A percentile compares a stretch with the other conserved stretches of the same genome.
Conservation (phyloP, 306 rosid genomes). For the Quercus bicolor region DNA sequence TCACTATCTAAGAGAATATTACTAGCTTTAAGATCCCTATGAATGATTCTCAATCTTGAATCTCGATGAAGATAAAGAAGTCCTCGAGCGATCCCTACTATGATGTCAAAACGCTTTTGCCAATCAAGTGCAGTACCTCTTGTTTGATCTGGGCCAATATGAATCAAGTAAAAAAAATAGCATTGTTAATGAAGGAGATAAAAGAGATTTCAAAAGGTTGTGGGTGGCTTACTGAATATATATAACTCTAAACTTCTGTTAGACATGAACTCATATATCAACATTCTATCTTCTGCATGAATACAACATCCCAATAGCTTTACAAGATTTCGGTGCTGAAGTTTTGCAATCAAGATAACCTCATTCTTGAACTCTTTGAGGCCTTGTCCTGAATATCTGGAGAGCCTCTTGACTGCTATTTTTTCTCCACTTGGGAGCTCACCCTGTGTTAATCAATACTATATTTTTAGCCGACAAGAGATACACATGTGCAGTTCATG, state of each 20-base stretch:
- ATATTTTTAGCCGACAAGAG: background rate
- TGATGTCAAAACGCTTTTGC: constrained; percentile 41
- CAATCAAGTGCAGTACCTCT: constrained; percentile 37
- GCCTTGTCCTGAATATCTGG: constrained; percentile 41
- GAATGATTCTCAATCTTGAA: constrained; percentile 45
- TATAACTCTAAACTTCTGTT: constrained; percentile 34
- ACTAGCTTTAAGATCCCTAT: constrained; percentile 44
- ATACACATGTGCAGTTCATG: background rate
- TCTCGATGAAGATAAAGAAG: constrained; percentile 57
- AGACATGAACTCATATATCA: constrained; percentile 38
- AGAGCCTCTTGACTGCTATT: constrained; percentile 43
- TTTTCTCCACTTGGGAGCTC: constrained; percentile 35
- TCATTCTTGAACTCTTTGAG: constrained; percentile 43
- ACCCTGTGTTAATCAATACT: constrained; percentile 30
- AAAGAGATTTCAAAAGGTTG: background rate
- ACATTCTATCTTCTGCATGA: constrained; percentile 36
- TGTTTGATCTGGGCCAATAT: constrained; percentile 37
- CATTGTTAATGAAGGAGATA: background rate
- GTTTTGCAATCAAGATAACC: constrained; percentile 42
- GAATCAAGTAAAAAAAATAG: background rate
- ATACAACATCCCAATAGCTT: constrained; percentile 44
- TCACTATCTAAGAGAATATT: constrained; percentile 36
- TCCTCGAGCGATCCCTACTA: constrained; percentile 52
- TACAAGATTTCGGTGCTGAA: constrained; percentile 48
- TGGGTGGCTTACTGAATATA: background rate